These are phyloP conservation scores for Astrothelium macrocarpum DNA, from an alignment of 495 filamentous ascomycete species.

Conservation along the genomic window DNA sequence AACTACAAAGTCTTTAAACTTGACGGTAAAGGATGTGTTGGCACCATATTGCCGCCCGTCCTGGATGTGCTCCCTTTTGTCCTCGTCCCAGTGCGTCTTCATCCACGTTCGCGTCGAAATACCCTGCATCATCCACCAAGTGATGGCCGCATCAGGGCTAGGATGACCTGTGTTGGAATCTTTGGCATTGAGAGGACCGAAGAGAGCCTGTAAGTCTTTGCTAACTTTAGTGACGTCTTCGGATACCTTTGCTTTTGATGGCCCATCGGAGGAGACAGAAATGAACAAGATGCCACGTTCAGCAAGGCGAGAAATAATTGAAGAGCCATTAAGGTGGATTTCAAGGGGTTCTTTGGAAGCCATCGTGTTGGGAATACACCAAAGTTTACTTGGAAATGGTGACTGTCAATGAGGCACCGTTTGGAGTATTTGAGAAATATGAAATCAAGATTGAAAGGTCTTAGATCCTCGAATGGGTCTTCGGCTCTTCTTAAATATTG, in stretches of 20 bases:
- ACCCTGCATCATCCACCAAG: neutral
- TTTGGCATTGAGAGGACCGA: neutral
- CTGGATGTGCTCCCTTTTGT: neutral
- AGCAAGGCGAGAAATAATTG: neutral
- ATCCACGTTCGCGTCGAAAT: neutral
- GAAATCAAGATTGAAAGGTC: no score
- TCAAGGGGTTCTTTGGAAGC: neutral
- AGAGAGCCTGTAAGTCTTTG: neutral
- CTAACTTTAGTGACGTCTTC: neutral
- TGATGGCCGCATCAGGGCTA: neutral
- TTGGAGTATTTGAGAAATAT: neutral
- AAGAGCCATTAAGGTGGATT: neutral
- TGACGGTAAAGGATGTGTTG: slow-evolving; percentile 4
- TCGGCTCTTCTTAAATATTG: no score
- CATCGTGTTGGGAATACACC: neutral
- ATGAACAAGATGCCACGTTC: neutral
- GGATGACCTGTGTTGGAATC: neutral
- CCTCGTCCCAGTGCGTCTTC: neutral
- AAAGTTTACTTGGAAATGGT: neutral
- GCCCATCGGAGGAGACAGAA: neutral
- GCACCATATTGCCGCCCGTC: neutral
- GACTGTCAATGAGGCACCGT: neutral
- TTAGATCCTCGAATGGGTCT: no score
- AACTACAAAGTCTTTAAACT: slow-evolving; percentile 5
- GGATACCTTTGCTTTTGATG: neutral